Evolutionary conservation across 1,139 yeast species (phyloP), one percentile per base, ranked within the genome.

Genomic region (Pichia terricola): DNA sequence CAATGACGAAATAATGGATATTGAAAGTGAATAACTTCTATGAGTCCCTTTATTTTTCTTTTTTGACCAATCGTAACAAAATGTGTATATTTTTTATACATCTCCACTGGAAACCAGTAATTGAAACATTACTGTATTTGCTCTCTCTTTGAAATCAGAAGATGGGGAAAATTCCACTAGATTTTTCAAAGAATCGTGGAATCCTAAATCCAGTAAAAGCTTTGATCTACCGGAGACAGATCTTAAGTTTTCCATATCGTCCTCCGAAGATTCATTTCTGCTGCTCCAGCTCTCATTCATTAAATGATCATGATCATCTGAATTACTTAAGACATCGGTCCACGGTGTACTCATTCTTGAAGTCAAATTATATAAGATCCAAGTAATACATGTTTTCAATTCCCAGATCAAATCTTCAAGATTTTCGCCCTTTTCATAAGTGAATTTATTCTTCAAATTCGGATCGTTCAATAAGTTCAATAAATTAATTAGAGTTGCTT

Each of bases 321-420:
- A 16, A 26, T 34, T 25, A 16, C 22, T 16, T 16, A 16, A 16
- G 9, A 30, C 7, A 30, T 30, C 32, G 10, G 7, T 30, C 32
- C 32, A 30, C 2, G 32, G 10, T 8, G 9, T 30, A 8, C 10
- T 10, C 7, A 30, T 10, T 10, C 32, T 30, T 30, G 32, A 30
- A 6, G 81, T 69, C 42, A 79, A 57, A 51, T 79, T 78, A 45
- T 76, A 75, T 3, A 79, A 56, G 0, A 77, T 65, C 84, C 85
- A 78, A 7, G 77, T 63, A 52, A 77, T 69, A 1, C 81, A 79
- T 8, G 73, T 56, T 46, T 77, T 69, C n/a, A 77, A 61, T 34
- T 65, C 64, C 56, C 72, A 60, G 31, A 70, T 65, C 22, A 57
- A 53, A 41, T 61, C 61, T 54, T 66, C 69, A 30, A 70, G 66